Percentiles rank a stretch among this genome's conserved stretches.
Evolutionary conservation across 345 rosid genomes (phyloP).

Genomic region (Moringa oleifera): DNA sequence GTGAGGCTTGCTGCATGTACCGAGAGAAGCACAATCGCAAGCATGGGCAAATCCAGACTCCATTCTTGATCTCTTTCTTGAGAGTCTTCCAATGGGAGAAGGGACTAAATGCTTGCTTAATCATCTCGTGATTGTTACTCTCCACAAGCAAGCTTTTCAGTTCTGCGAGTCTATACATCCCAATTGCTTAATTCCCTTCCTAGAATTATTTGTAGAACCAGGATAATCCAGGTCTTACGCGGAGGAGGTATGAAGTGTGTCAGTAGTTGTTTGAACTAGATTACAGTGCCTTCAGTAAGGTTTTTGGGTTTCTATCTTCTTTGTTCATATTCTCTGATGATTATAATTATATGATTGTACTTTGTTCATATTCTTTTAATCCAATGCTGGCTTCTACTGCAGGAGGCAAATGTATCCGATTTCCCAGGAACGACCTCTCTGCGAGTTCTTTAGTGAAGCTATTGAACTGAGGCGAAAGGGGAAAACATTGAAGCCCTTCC

Average conservation of each 20-base stretch:
- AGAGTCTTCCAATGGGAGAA: conserved; percentile 39
- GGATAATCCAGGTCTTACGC: conserved; percentile 4
- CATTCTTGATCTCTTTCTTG: conserved; percentile 45
- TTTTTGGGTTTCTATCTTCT: conserved; percentile 37
- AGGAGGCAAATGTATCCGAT: too few species aligned
- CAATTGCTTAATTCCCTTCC: conserved; percentile 25
- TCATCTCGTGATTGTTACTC: conserved; percentile 40
- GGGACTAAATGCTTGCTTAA: conserved; percentile 32
- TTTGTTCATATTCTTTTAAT: too few species aligned
- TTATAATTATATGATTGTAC: too few species aligned
- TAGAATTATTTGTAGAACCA: conserved; percentile 3
- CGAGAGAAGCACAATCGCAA: too few species aligned
- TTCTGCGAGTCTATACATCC: conserved; percentile 33
- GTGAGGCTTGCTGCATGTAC: too few species aligned
- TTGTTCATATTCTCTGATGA: not conserved
- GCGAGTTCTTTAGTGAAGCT: too few species aligned
- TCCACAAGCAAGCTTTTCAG: conserved; percentile 32
- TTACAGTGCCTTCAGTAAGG: conserved; percentile 32
- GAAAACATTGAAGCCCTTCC: too few species aligned
- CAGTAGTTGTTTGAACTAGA: conserved; percentile 41
- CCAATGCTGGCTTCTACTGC: too few species aligned
- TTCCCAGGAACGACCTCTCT: too few species aligned
- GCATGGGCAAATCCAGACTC: conserved; percentile 41
- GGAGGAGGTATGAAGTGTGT: conserved; percentile 19
- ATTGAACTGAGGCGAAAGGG: too few species aligned